phyloP scores from a whole-genome alignment of 2,329 filamentous ascomycete genomes.

The Periconia sp. region DNA sequence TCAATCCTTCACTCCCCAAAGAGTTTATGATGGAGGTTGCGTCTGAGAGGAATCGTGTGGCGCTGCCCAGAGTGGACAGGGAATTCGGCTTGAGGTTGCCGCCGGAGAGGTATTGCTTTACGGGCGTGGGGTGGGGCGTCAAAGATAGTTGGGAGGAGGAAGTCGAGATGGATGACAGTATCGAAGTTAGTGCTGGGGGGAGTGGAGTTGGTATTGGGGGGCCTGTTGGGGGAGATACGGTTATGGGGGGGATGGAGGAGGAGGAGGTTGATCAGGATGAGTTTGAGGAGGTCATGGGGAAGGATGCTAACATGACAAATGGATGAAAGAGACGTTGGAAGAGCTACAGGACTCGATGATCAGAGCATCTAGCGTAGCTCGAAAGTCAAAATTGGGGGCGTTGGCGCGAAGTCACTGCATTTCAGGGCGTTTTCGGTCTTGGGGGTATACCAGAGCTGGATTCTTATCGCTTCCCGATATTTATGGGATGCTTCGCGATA shows the following conservation, averaged over 20 bases:
- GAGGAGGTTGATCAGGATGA: conserved; percentile 51
- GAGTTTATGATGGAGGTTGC: conserved; percentile 79
- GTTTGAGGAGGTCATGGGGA: conserved; percentile 50
- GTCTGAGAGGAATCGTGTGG: conserved; percentile 53
- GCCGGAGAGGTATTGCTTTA: conserved; percentile 62
- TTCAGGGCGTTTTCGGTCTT: conserved; percentile 5
- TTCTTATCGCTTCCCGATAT: conserved; percentile 11
- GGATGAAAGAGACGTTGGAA: conserved; percentile 28
- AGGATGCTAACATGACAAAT: conserved; percentile 42
- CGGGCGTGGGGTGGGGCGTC: conserved; percentile 41
- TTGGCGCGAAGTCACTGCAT: conserved; percentile 6
- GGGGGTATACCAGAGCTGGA: conserved; percentile 34
- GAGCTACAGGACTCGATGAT: no score
- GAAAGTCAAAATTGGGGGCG: background rate
- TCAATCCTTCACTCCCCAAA: conserved; percentile 69
- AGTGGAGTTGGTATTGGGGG: conserved; percentile 52
- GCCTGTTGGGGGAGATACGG: conserved; percentile 34
- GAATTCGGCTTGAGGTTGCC: conserved; percentile 65
- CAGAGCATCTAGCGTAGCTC: no score
- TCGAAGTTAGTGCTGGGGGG: conserved; percentile 12
- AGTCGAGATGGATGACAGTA: conserved; percentile 63
- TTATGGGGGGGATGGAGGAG: conserved; percentile 43
- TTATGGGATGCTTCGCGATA: conserved; percentile 1
- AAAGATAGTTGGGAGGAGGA: conserved; percentile 67
- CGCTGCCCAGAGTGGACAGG: conserved; percentile 54